These are phyloP conservation scores for Aspergillus carlsbadensis DNA, from an alignment of 495 filamentous ascomycete genomes.

Conservation along the genomic window DNA sequence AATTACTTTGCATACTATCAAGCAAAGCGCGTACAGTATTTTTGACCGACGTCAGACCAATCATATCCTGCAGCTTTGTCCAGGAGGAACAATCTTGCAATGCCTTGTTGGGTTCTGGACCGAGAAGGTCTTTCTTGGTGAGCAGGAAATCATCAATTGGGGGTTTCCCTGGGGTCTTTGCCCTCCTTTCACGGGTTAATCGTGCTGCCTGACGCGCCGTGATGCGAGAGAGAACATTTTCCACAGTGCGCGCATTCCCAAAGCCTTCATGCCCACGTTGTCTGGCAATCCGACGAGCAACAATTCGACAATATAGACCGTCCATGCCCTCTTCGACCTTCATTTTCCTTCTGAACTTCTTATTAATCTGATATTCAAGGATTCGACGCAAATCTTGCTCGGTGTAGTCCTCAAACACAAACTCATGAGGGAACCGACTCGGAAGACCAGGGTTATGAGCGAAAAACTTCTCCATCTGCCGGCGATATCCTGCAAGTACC, in stretches of 20 bases:
- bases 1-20: slow-evolving; percentile 60
- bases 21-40: slow-evolving; percentile 55
- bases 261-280: slow-evolving; percentile 67
- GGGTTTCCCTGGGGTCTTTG: slow-evolving; percentile 7
- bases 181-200: slow-evolving; percentile 40
- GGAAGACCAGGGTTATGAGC: slow-evolving; percentile 72
- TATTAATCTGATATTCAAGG: slow-evolving; percentile 44
- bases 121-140: slow-evolving; percentile 62
- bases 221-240: slow-evolving; percentile 59
- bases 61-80: slow-evolving; percentile 57
- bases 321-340: slow-evolving; percentile 55
- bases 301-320: slow-evolving; percentile 68
- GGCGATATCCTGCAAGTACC: slow-evolving; percentile 74
- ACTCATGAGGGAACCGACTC: slow-evolving; percentile 65
- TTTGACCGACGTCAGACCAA: slow-evolving; percentile 64
- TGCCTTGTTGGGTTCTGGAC: slow-evolving; percentile 59
- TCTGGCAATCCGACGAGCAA: slow-evolving; percentile 57
- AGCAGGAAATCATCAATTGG: slow-evolving; percentile 49
- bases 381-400: slow-evolving; percentile 64
- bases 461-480: slow-evolving; percentile 79
- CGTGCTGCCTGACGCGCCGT: slow-evolving; percentile 57
- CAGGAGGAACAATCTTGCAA: slow-evolving; percentile 54
- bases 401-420: slow-evolving; percentile 69
- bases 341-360: slow-evolving; percentile 53
- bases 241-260: slow-evolving; percentile 68